Evolutionary conservation across 2,329 filamentous ascomycete genomes (phyloP), one percentile per base, ranked within the genome.

Genomic region (Colletotrichum cordylinicola): DNA sequence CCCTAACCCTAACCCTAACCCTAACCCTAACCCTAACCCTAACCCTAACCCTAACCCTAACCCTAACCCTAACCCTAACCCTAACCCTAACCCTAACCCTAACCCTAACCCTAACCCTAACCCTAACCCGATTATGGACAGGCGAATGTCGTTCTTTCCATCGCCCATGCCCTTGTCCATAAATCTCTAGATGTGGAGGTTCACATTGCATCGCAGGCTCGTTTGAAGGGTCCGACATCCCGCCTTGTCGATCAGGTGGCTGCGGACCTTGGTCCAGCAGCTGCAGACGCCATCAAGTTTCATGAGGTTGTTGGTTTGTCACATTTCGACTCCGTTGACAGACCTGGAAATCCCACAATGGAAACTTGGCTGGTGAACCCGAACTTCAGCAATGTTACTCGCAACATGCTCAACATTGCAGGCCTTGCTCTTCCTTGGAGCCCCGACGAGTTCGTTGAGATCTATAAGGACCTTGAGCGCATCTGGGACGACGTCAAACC

Each of bases 141-240:
- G 72, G 85, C 86, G 18, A 89, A 88, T 77, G 84, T 89, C 27
- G 82, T 87, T 56, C 76, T 89, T 6, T 87, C 87, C 10, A 83
- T 85, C 0, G 82, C 82, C 6, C 81, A 86, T 39, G 86, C 86
- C 39, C 81, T 89, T 0, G 77, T 87, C 2, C 78, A 74, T 16
- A 37, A 80, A 8, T 79, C 82, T 7, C 81, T 82, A 3, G 73
- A 84, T 18, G 81, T 86, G 33, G 82, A 87, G 52, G 79, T 89
- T 8, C 87, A 89, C 72, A 82, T 89, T 35, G 87, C 84, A 4
- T 88, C 88, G 0, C 70, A 72, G 29, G n/a, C 61, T 33, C 16
- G 21, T 21, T 13, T 65, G n/a, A 39, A 37, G 24, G 61, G 35
- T 15, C 67, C 18, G 8, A 37, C 48, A 27, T 29, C 67, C 18